A percentile compares a stretch with the other conserved stretches of the same genome.
Conservation (phyloP, 202 grass and related monocot species). For the Setaria viridis region DNA sequence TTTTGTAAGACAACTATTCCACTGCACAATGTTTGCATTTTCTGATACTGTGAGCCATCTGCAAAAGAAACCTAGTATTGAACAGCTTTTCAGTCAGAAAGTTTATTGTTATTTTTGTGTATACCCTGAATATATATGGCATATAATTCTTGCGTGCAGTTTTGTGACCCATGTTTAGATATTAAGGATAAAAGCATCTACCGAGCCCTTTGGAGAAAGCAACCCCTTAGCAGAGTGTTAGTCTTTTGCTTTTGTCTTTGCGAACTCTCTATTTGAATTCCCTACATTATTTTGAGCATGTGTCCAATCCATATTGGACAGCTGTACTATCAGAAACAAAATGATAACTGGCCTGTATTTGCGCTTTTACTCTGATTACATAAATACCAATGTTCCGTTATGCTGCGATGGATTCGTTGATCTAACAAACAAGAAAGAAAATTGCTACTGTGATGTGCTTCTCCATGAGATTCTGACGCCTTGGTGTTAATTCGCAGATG, state of each 20-base stretch:
- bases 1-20: not conserved
- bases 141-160: conserved; percentile 7
- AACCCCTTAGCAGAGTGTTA: not conserved
- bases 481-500: conserved; percentile 33
- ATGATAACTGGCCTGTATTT: not conserved
- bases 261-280: not conserved
- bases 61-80: not conserved
- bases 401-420: not conserved
- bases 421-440: not conserved
- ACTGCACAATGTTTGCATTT: not conserved
- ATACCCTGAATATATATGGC: not conserved
- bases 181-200: not conserved
- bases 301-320: not conserved
- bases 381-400: not conserved
- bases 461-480: conserved; percentile 26
- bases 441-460: not conserved
- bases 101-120: not conserved
- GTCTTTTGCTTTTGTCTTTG: not conserved
- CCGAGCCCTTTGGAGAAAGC: conserved; percentile 10
- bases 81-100: not conserved
- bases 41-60: not conserved
- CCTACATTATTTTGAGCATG: not conserved
- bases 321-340: not conserved
- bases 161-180: conserved; percentile 1
- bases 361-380: not conserved